Evolutionary conservation across 1,284 basidiomycete species (phyloP).

Genomic region (Cutaneotrichosporon curvatum): DNA sequence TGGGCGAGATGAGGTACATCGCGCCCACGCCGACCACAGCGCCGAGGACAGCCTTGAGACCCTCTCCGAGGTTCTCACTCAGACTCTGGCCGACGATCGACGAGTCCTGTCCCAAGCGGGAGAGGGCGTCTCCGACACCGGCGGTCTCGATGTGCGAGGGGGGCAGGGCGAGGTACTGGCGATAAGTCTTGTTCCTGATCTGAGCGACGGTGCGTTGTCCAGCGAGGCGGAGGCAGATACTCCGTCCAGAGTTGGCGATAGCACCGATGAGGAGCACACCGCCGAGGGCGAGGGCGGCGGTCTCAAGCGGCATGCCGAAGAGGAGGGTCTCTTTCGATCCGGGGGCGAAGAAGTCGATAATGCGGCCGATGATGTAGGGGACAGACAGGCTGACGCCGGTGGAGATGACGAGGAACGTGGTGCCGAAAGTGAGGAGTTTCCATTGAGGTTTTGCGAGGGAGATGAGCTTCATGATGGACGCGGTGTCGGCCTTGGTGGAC

Average conservation of each 20-base stretch:
- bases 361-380: conserved; percentile 41
- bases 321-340: conserved; percentile 36
- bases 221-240: conserved; percentile 37
- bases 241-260: conserved; percentile 37
- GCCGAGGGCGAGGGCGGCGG: conserved; percentile 31
- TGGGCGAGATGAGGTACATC: conserved; percentile 44
- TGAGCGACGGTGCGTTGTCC: conserved; percentile 41
- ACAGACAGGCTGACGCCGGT: conserved; percentile 39
- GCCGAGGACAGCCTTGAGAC: conserved; percentile 41
- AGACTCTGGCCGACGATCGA: conserved; percentile 42
- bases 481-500: conserved; percentile 28
- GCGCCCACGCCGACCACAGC: conserved; percentile 40
- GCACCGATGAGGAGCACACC: conserved; percentile 35
- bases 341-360: conserved; percentile 44
- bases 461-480: conserved; percentile 36
- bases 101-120: conserved; percentile 43
- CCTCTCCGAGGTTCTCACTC: conserved; percentile 42
- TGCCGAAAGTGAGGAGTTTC: conserved; percentile 33
- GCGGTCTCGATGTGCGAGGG: conserved; percentile 42
- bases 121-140: conserved; percentile 43
- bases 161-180: conserved; percentile 39
- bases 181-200: conserved; percentile 43
- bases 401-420: conserved; percentile 32
- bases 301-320: conserved; percentile 40
- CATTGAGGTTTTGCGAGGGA: conserved; percentile 42